Base-by-base conservation (phyloP, 768 basidiomycete species). In the Coprinopsis cinerea region DNA sequence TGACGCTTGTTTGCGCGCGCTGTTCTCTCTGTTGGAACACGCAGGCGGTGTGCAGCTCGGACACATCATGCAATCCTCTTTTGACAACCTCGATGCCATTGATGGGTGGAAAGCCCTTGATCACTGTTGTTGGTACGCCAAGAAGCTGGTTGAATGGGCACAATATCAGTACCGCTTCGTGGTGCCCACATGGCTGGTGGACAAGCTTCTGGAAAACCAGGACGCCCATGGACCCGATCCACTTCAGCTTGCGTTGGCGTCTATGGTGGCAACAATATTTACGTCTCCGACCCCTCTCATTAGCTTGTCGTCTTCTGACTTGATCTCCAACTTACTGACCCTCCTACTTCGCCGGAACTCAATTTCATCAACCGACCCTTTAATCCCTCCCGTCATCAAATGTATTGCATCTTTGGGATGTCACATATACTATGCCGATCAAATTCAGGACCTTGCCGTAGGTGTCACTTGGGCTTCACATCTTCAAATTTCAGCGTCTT, bases 361-460 rank as follows among this genome's bases (percentile, higher is more conserved):
- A 1, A 68, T 83, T 26, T 75, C 83, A 51, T 69, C 77, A 1
- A 67, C 78, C 10, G 92, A 94, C 57, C 52, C 72, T 5, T 70
- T 92, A 9, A 68, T 97, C 10, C 75, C 81, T 0, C 64, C 76
- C 6, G 63, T 93, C 45, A 85, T 93, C 6, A 74, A 82, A 48
- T 86, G 87, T 59, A 85, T 94, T 36, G 74, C 86, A 2, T 88
- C 92, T 0, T 72, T 97, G 10, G 92, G 92, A 28, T 82, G 86
- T 10, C 92, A 95, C 60, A 83, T 95, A 47, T 94, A 96, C 70
- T 97, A 97, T 61, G 87, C 91, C 32, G 94, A 96, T 64, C 94
- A 97, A 66, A 91, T 93, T 44, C 90, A 92, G 60, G 94, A 96
- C 61, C 80, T 96, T 37, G 82, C 90, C 1, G 76, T 78, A 41